A percentile compares a stretch with the other conserved stretches of the same genome.
phyloP scores from a whole-genome alignment of 1,284 basidiomycete species.

The Puccinia coronata region DNA sequence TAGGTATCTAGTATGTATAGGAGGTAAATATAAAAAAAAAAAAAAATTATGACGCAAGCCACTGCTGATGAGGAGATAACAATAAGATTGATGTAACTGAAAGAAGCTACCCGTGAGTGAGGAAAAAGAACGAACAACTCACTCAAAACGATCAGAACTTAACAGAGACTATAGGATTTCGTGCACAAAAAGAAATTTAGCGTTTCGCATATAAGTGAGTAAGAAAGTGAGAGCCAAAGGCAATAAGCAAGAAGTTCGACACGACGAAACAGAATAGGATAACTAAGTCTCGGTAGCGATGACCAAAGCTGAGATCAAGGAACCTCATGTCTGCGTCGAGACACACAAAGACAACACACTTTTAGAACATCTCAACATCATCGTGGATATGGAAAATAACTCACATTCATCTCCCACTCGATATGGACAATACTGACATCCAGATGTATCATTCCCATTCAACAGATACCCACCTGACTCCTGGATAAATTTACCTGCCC shows the following conservation, averaged over 20 bases:
- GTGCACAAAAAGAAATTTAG: slow-evolving; percentile 10
- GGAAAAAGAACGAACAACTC: too few relatives aligned
- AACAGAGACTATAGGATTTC: too few relatives aligned
- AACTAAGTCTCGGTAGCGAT: slow-evolving; percentile 73
- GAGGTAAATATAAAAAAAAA: too few relatives aligned
- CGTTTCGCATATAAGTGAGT: slow-evolving; percentile 65
- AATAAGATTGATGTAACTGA: too few relatives aligned
- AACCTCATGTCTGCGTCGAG: slow-evolving; percentile 68
- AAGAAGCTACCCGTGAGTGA: too few relatives aligned
- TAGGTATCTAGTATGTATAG: too few relatives aligned
- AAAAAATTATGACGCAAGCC: too few relatives aligned
- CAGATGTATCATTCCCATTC: slow-evolving; percentile 67
- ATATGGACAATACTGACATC: slow-evolving; percentile 74
- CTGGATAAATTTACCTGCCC: slow-evolving; percentile 67
- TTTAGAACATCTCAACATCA: too few relatives aligned
- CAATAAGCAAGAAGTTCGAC: slow-evolving; percentile 72
- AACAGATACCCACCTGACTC: slow-evolving; percentile 71
- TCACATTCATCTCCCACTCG: slow-evolving; percentile 51
- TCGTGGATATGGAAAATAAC: too few relatives aligned
- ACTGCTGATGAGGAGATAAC: too few relatives aligned
- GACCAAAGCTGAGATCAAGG: slow-evolving; percentile 64
- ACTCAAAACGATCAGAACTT: too few relatives aligned
- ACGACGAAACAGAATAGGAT: slow-evolving; percentile 69
- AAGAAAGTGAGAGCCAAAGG: slow-evolving; percentile 73
- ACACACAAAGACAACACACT: too few relatives aligned